Evolutionary conservation across 179 eudicot species (phyloP).

Genomic region (Nepenthes alata): DNA sequence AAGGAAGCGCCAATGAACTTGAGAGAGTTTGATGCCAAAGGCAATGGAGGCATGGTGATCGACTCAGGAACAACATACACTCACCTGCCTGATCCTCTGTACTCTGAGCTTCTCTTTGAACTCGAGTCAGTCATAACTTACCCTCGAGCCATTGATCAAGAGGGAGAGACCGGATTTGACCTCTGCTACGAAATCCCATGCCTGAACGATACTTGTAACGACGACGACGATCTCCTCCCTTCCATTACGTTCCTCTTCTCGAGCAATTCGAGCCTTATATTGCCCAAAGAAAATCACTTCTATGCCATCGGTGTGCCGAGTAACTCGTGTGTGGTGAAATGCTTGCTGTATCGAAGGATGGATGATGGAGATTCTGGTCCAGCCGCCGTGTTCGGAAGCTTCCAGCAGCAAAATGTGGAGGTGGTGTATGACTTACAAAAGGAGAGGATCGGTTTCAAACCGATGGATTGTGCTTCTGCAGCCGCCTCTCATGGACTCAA

Average conservation of each 20-base stretch:
- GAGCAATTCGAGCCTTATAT: conserved; percentile 35
- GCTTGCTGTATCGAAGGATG: conserved; percentile 48
- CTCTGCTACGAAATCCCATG: conserved; percentile 49
- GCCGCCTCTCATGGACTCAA: not conserved
- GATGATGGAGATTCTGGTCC: conserved; percentile 37
- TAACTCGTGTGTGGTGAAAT: conserved; percentile 33
- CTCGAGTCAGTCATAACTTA: conserved; percentile 18
- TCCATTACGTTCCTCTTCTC: conserved; percentile 38
- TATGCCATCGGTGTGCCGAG: conserved; percentile 39
- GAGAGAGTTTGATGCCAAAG: conserved; percentile 31
- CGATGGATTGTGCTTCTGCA: conserved; percentile 31
- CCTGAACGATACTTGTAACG: conserved; percentile 14
- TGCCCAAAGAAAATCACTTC: conserved; percentile 37
- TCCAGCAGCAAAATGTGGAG: conserved; percentile 57
- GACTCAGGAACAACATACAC: conserved; percentile 63
- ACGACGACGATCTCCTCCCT: conserved; percentile 23
- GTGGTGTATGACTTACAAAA: conserved; percentile 62
- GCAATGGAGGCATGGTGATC: conserved; percentile 53
- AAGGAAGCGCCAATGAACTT: conserved; percentile 26
- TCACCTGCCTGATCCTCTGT: conserved; percentile 43
- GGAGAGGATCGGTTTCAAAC: conserved; percentile 49
- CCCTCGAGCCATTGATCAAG: conserved; percentile 36
- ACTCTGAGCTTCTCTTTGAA: conserved; percentile 22
- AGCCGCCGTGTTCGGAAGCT: conserved; percentile 49
- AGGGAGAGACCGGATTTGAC: conserved; percentile 33